These are phyloP conservation scores for Talaromyces borbonicus DNA, from an alignment of 495 filamentous ascomycete species.

Conservation along the genomic window DNA sequence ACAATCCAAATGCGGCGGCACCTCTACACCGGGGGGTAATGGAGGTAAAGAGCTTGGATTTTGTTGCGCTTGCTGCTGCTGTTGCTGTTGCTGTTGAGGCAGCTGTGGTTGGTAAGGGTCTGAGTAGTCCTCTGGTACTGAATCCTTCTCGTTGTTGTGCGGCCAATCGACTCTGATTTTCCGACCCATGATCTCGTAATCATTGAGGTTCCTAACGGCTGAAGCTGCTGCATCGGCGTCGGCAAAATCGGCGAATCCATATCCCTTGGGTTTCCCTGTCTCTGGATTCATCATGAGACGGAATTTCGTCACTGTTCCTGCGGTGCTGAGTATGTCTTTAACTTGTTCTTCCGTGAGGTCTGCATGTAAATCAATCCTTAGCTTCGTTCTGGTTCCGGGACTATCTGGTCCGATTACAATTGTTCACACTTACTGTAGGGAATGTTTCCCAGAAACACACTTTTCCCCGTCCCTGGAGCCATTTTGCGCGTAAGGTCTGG, in stretches of 20 bases:
- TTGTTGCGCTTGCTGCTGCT: slow-evolving; percentile 12
- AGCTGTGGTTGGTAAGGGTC: slow-evolving; percentile 25
- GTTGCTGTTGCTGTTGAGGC: slow-evolving; percentile 12
- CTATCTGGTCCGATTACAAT: too few species aligned
- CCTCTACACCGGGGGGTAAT: slow-evolving; percentile 73
- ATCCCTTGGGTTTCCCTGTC: slow-evolving; percentile 90
- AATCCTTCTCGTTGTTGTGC: slow-evolving; percentile 77
- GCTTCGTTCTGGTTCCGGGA: too few species aligned
- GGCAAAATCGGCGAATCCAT: slow-evolving; percentile 89
- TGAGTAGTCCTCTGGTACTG: slow-evolving; percentile 45
- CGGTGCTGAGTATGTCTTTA: slow-evolving; percentile 76
- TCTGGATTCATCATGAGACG: slow-evolving; percentile 92
- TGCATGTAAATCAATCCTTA: too few species aligned
- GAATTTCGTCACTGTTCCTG: slow-evolving; percentile 85
- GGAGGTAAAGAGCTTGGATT: slow-evolving; percentile 51
- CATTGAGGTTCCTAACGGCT: slow-evolving; percentile 91
- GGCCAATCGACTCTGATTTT: slow-evolving; percentile 92
- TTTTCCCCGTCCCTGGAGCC: slow-evolving; percentile 47
- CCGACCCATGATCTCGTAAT: slow-evolving; percentile 90
- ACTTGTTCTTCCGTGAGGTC: slow-evolving; percentile 94
- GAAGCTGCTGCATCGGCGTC: slow-evolving; percentile 88
- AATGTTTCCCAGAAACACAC: slow-evolving; percentile 80
- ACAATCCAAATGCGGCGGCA: slow-evolving; percentile 69
- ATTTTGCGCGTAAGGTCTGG: slow-evolving; percentile 22
- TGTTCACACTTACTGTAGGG: slow-evolving; percentile 53